Percentiles rank a stretch among this genome's conserved stretches.
phyloP scores from a whole-genome alignment of 306 rosid genomes.

The Luffa aegyptiaca region DNA sequence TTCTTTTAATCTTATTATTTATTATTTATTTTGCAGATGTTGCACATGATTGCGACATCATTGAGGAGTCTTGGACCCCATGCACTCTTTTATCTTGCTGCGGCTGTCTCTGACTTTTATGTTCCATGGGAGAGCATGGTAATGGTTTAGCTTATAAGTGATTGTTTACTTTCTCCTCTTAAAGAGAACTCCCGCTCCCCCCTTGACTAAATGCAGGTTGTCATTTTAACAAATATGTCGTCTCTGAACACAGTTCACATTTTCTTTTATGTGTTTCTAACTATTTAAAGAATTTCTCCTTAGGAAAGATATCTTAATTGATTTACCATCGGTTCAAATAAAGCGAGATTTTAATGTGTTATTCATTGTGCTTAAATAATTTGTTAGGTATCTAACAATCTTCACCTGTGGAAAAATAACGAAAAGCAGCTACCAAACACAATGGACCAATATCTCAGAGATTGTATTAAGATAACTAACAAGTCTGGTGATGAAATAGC shows the following conservation, averaged over 20 bases:
- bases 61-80: constrained; percentile 37
- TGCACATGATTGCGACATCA: constrained; percentile 48
- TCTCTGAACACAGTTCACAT: background rate
- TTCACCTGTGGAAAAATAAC: too few species aligned
- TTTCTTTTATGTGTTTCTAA: background rate
- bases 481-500: too few species aligned
- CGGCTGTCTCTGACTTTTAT: constrained; percentile 88
- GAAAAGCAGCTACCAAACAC: too few species aligned
- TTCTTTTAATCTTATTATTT: background rate
- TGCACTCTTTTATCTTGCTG: constrained; percentile 85
- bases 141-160: constrained; percentile 2
- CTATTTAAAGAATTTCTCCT: background rate
- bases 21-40: constrained; percentile 37
- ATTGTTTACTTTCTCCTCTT: background rate
- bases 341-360: background rate
- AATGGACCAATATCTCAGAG: too few species aligned
- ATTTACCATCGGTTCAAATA: background rate
- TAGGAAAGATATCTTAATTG: background rate
- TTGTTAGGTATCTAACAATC: too few species aligned
- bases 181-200: too few species aligned
- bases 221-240: too few species aligned
- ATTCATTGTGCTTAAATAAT: background rate
- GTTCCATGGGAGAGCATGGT: constrained; percentile 98
- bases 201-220: too few species aligned
- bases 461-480: too few species aligned